Evolutionary conservation across 2,329 filamentous ascomycete genomes (phyloP).

Genomic region (Drechmeria coniospora): DNA sequence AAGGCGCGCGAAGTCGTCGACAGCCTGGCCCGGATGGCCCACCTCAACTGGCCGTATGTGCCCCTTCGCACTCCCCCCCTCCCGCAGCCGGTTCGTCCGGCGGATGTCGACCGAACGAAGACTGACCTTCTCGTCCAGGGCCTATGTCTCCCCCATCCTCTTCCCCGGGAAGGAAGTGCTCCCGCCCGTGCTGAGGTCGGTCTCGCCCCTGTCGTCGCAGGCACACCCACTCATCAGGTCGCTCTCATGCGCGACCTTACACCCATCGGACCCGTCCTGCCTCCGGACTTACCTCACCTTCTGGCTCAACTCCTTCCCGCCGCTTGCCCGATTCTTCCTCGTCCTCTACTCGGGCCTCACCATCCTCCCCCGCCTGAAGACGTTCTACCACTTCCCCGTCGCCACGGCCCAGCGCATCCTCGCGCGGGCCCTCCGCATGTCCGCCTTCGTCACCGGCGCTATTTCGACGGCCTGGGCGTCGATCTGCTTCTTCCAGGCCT

Average conservation of each 20-base stretch:
- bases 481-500: constrained; percentile 74
- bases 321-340: constrained; percentile 62
- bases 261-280: constrained; percentile 79
- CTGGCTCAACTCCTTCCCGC: constrained; percentile 70
- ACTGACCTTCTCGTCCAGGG: constrained; percentile 25
- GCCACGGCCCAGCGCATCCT: constrained; percentile 50
- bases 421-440: constrained; percentile 55
- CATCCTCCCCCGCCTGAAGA: constrained; percentile 51
- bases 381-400: constrained; percentile 54
- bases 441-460: constrained; percentile 60
- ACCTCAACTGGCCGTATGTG: constrained; percentile 67
- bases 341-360: constrained; percentile 54
- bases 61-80: neutral
- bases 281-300: constrained; percentile 75
- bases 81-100: no score
- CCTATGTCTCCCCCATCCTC: constrained; percentile 72
- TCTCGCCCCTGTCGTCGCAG: constrained; percentile 64
- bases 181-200: constrained; percentile 45
- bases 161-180: constrained; percentile 60
- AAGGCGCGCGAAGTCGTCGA: constrained; percentile 61
- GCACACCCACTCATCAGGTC: constrained; percentile 78
- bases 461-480: constrained; percentile 78
- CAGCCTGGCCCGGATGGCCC: constrained; percentile 66
- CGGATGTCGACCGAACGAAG: no score
- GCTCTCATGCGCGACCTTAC: constrained; percentile 77